Evolutionary conservation across 2,329 filamentous ascomycete species (phyloP).

Genomic region (Hypoxylon sp.): DNA sequence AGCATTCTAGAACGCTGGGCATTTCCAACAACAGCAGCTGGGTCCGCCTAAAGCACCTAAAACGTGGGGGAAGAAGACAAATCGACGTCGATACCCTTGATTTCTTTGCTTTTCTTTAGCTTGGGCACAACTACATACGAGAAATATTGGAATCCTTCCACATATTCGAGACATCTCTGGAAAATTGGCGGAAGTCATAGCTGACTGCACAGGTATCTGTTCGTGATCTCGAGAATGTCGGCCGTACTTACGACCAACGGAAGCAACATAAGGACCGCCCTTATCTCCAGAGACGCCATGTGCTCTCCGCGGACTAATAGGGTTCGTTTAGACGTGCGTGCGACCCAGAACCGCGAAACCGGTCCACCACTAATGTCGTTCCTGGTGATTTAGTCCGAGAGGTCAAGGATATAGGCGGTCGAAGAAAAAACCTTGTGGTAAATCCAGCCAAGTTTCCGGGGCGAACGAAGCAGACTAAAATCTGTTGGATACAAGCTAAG

Average conservation of each 20-base stretch:
- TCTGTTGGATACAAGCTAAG: constrained; percentile 11
- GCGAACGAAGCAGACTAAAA: constrained; percentile 21
- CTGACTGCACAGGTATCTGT: constrained; percentile 17
- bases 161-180: constrained; percentile 8
- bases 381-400: constrained; percentile 23
- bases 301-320: constrained; percentile 20
- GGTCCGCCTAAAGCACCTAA: constrained; percentile 42
- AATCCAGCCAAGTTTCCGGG: constrained; percentile 19
- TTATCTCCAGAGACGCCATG: constrained; percentile 15
- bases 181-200: constrained; percentile 16
- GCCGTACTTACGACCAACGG: constrained; percentile 15
- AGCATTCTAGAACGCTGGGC: constrained; percentile 44
- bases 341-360: constrained; percentile 29
- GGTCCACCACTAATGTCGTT: constrained; percentile 27
- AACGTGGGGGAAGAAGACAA: constrained; percentile 42
- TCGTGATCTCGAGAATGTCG: constrained; percentile 8
- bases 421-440: constrained; percentile 19
- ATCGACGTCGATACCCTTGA: constrained; percentile 24
- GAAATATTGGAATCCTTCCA: constrained; percentile 28
- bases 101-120: no score
- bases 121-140: constrained; percentile 20
- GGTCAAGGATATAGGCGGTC: constrained; percentile 24
- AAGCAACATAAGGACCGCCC: constrained; percentile 9
- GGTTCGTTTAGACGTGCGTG: constrained; percentile 17
- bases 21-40: constrained; percentile 35